Evolutionary conservation across 1,139 yeast species (phyloP).

Genomic region (Geotrichum australiense): DNA sequence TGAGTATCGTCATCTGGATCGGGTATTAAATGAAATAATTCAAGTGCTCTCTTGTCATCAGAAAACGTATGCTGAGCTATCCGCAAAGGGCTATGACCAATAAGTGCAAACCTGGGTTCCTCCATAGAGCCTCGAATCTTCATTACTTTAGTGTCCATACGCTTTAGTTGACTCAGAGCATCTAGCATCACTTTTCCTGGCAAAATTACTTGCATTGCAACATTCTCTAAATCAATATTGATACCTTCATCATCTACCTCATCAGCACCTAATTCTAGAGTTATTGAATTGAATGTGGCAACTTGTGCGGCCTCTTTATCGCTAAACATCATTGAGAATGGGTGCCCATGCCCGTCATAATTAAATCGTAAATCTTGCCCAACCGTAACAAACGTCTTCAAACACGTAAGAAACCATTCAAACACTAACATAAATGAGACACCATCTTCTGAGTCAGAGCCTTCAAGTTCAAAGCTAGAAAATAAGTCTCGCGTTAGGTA

Average conservation of each 20-base stretch:
- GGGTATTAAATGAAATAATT: conserved; percentile 12
- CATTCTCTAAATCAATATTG: conserved; percentile 40
- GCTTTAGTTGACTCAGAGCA: conserved; percentile 60
- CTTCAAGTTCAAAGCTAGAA: conserved; percentile 23
- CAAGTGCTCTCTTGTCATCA: conserved; percentile 45
- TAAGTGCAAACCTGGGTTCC: conserved; percentile 37
- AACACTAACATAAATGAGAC: conserved; percentile 25
- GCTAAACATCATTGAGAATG: conserved; percentile 64
- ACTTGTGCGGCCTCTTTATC: conserved; percentile 45
- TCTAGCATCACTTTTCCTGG: conserved; percentile 59
- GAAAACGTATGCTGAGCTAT: conserved; percentile 63
- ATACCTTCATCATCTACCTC: conserved; percentile 15
- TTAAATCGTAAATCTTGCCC: conserved; percentile 31
- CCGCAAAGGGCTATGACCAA: conserved; percentile 66
- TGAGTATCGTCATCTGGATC: conserved; percentile 15
- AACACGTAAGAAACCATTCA: conserved; percentile 25
- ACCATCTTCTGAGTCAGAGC: conserved; percentile 17
- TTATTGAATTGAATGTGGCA: conserved; percentile 59
- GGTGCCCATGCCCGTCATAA: conserved; percentile 53
- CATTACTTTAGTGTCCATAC: conserved; percentile 54
- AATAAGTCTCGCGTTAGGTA: conserved; percentile 24
- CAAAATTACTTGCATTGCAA: conserved; percentile 59
- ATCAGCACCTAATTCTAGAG: conserved; percentile 18
- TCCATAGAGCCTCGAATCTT: conserved; percentile 41
- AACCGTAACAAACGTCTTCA: conserved; percentile 25